Evolutionary conservation across 495 filamentous ascomycete species (phyloP), one percentile per base, ranked within the genome.

Genomic region (Penicillium pulvis): DNA sequence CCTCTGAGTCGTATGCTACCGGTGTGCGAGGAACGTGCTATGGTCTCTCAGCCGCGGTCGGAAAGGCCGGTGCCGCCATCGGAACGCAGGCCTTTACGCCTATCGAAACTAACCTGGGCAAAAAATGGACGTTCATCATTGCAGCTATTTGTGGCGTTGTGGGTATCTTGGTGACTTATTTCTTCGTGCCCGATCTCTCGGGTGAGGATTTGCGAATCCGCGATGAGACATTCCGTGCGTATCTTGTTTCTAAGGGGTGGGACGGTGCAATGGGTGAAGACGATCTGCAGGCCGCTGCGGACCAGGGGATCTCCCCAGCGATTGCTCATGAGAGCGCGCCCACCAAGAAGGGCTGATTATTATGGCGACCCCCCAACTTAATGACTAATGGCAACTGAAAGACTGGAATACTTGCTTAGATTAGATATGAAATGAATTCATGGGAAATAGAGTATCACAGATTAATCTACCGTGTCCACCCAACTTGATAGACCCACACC

Each of bases 91-190:
- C 71, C 0, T 84, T 83, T 51, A 74, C 69, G 16, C 81, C 75
- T 4, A 81, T 83, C 19, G 59, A 77, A 45, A 58, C 54, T 24
- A 36, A 70, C 47, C 61, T 82, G 10, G 79, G 81, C 0, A 77
- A 82, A 55, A 66, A 66, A 26, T 81, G 79, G 77, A 82, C 80
- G 7, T 82, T 83, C 47, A 79, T 83, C 39, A 75, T 82, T 51
- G 78, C 79, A 8, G 81, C 80, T 8, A 79, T 82, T 43, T 80
- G 75, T 55, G 80, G 80, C 4, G 71, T 83, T n/a, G 71, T 72
- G 5, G 81, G 81, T 0, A 70, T 83, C 12, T 5, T 79, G 2
- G 78, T 82, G 0, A 83, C 81, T 2, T 83, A 63, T 26, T 73
- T 82, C 62, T 83, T 82, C 57, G 64, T 83, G 11, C 78, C 79